phyloP scores from a whole-genome alignment of 208 protist species.

The Trypanosomatidae sp. region DNA sequence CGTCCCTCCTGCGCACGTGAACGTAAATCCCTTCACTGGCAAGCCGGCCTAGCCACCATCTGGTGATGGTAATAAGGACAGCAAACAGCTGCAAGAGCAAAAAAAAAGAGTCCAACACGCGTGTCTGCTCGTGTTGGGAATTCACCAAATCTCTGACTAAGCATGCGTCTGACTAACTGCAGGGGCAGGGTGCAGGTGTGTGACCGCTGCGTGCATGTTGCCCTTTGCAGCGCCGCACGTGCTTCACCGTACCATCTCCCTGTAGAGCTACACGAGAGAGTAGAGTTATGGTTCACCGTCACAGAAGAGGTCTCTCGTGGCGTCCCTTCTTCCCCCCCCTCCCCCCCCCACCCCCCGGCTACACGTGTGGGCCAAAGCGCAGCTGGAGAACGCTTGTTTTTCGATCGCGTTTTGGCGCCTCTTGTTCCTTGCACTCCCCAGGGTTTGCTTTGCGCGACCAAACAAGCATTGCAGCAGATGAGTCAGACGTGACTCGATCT shows the following conservation, averaged over 20 bases:
- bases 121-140: not conserved
- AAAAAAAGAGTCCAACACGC: not conserved
- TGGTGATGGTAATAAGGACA: not conserved
- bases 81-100: not conserved
- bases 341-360: not conserved
- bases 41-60: conserved; percentile 25
- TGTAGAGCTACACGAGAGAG: not conserved
- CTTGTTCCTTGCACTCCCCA: not conserved
- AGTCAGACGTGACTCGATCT: not conserved
- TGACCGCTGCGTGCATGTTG: not conserved
- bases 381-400: not conserved
- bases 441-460: not conserved
- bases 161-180: not conserved
- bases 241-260: not conserved
- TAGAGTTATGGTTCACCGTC: not conserved
- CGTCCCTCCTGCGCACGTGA: conserved; percentile 72
- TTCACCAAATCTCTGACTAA: not conserved
- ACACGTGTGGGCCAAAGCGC: not conserved
- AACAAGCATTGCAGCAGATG: not conserved
- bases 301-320: not conserved
- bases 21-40: conserved; percentile 76
- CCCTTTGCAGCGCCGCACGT: not conserved
- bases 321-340: not conserved
- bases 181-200: not conserved
- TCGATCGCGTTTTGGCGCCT: too few relatives aligned